phyloP scores from a whole-genome alignment of 306 rosid genomes.

The Cicer judaicum region DNA sequence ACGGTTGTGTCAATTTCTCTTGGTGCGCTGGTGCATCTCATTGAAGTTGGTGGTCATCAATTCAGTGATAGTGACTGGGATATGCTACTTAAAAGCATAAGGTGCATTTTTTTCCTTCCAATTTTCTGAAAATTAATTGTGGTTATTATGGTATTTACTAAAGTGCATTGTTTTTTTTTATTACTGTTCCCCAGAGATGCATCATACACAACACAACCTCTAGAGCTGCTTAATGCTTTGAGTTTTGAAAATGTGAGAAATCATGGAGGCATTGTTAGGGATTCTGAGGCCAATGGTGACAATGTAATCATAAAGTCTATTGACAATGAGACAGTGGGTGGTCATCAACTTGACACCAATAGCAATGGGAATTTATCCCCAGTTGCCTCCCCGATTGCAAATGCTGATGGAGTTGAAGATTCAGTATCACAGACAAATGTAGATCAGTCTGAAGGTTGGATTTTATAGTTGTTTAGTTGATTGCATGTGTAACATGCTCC shows the following conservation, averaged over 20 bases:
- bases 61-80: conserved; percentile 96
- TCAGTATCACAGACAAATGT: conserved; percentile 53
- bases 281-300: conserved; percentile 58
- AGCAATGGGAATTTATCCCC: conserved; percentile 57
- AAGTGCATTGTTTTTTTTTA: conserved; percentile 20
- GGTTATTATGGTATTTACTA: conserved; percentile 35
- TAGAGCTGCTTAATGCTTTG: conserved; percentile 85
- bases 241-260: conserved; percentile 70
- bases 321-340: conserved; percentile 50
- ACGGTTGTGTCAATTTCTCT: conserved; percentile 96
- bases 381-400: conserved; percentile 51
- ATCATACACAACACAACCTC: conserved; percentile 93
- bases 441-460: conserved; percentile 87
- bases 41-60: conserved; percentile 99
- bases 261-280: conserved; percentile 53
- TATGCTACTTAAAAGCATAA: conserved; percentile 87
- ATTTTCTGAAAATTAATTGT: conserved; percentile 38
- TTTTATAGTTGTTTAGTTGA: conserved; percentile 11
- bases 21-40: conserved; percentile 95
- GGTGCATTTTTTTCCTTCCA: conserved; percentile 52
- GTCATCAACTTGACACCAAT: conserved; percentile 55
- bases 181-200: conserved; percentile 74
- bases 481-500: conserved; percentile 29
- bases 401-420: conserved; percentile 57
- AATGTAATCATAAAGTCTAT: conserved; percentile 47